phyloP scores from a whole-genome alignment of 163 green algal genomes.

The Scenedesmus sp. region DNA sequence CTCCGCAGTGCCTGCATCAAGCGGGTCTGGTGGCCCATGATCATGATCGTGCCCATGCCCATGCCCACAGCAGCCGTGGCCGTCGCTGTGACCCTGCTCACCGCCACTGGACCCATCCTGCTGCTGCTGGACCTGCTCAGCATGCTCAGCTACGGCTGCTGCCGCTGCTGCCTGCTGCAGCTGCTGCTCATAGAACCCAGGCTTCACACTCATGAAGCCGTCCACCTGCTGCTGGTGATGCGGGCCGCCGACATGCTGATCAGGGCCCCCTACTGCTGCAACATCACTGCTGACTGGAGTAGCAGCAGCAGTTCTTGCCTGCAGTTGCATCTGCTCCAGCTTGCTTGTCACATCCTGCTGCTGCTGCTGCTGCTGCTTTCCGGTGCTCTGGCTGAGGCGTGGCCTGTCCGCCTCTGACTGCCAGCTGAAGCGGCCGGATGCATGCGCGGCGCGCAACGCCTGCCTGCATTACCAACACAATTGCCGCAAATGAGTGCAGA shows the following conservation, averaged over 20 bases:
- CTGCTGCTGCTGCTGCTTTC: constrained; percentile 20
- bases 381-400: background rate
- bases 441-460: constrained; percentile 38
- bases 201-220: constrained; percentile 52
- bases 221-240: constrained; percentile 36
- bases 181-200: constrained; percentile 51
- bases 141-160: constrained; percentile 13
- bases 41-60: background rate
- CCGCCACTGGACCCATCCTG: background rate
- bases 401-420: constrained; percentile 27
- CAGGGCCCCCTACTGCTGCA: background rate
- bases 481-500: background rate
- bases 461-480: constrained; percentile 34
- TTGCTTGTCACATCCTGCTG: constrained; percentile 15
- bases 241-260: constrained; percentile 15
- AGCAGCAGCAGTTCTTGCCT: background rate
- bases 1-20: constrained; percentile 16
- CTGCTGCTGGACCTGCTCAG: constrained; percentile 27
- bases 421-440: constrained; percentile 41
- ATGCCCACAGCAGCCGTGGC: constrained; percentile 30
- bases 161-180: constrained; percentile 14
- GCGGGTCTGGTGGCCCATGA: background rate
- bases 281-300: background rate
- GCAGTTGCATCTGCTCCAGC: constrained; percentile 27
- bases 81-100: background rate